phyloP scores from a whole-genome alignment of 2,329 filamentous ascomycete species.

The Ilyonectria destructans region DNA sequence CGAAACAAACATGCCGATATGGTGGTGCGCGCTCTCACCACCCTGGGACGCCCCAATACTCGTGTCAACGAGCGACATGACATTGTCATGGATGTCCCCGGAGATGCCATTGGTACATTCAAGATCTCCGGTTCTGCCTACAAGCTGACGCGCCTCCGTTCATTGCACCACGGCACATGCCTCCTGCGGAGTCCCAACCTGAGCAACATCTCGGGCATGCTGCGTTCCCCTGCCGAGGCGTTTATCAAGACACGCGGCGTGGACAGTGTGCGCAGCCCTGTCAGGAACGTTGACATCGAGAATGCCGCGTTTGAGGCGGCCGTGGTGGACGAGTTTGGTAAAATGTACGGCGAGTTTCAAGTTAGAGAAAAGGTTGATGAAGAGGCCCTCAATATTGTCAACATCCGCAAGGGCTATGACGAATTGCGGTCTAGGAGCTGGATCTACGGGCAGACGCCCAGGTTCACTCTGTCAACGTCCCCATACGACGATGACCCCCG shows the following conservation, averaged over 20 bases:
- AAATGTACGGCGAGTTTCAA: constrained; percentile 73
- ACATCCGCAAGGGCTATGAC: constrained; percentile 61
- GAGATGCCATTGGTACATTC: constrained; percentile 59
- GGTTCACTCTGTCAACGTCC: constrained; percentile 80
- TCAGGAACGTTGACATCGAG: constrained; percentile 81
- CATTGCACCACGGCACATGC: constrained; percentile 95
- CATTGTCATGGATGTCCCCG: constrained; percentile 79
- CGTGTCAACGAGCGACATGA: constrained; percentile 93
- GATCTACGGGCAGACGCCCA: constrained; percentile 90
- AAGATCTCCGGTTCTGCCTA: constrained; percentile 97
- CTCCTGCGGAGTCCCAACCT: constrained; percentile 86
- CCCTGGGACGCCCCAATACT: constrained; percentile 71
- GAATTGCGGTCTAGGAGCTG: constrained; percentile 74
- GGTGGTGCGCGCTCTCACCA: constrained; percentile 86
- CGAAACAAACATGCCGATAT: constrained; percentile 92
- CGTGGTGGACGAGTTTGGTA: constrained; percentile 76
- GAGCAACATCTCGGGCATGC: constrained; percentile 75
- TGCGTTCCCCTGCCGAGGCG: constrained; percentile 83
- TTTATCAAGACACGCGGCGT: constrained; percentile 89
- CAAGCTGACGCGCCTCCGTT: constrained; percentile 86
- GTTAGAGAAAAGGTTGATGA: constrained; percentile 64
- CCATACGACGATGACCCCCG: constrained; percentile 73
- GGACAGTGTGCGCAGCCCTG: constrained; percentile 89
- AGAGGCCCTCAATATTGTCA: constrained; percentile 61
- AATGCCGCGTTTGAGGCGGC: constrained; percentile 65